These are phyloP conservation scores for Venturia aucupariae DNA, from an alignment of 2,329 filamentous ascomycete genomes.

Conservation along the genomic window DNA sequence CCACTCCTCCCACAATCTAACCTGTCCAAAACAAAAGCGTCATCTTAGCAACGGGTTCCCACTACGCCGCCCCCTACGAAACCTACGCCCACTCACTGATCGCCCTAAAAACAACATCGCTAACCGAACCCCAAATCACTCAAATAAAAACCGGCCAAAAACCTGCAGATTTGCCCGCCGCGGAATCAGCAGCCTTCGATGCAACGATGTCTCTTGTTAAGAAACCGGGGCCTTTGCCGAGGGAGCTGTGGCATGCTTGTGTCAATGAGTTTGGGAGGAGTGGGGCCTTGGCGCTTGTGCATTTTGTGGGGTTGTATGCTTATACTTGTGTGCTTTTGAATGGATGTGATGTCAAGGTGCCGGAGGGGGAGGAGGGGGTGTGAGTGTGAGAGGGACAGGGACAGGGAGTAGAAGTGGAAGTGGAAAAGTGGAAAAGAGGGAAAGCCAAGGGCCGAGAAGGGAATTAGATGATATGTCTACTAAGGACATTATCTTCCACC, in stretches of 20 bases:
- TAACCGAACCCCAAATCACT: neutral
- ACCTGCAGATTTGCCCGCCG: neutral
- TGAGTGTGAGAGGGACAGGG: neutral
- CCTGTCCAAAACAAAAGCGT: too few relatives aligned
- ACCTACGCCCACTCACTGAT: neutral
- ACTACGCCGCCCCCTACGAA: neutral
- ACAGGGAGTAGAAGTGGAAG: neutral
- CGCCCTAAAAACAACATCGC: neutral
- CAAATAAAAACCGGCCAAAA: neutral
- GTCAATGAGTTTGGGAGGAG: neutral
- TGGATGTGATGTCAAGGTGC: neutral
- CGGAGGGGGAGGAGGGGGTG: neutral
- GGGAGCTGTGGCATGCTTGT: neutral
- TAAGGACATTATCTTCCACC: too few relatives aligned
- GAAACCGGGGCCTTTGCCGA: neutral
- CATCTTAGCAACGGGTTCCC: neutral
- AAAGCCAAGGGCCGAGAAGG: too few relatives aligned
- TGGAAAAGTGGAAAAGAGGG: too few relatives aligned
- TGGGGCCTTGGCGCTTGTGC: constrained; percentile 1
- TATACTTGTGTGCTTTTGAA: constrained; percentile 10
- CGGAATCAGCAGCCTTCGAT: neutral
- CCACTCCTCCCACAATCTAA: too few relatives aligned
- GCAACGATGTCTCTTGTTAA: neutral
- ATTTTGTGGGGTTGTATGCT: constrained; percentile 11
- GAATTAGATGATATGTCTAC: too few relatives aligned